Evolutionary conservation across 768 basidiomycete genomes (phyloP), one percentile per base, ranked within the genome.

Genomic region (Amanita exitialis): DNA sequence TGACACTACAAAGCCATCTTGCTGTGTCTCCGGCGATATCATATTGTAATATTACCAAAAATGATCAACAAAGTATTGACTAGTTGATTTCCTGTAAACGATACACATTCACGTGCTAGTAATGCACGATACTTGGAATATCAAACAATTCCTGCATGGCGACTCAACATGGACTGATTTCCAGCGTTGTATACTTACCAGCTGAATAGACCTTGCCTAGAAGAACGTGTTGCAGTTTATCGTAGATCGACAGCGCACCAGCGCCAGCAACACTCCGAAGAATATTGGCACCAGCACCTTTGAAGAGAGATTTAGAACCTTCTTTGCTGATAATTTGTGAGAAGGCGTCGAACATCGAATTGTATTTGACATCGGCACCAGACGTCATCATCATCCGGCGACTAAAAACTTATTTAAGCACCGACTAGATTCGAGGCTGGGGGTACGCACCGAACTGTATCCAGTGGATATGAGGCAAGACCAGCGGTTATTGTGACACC

Each of bases 301-400:
- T 89, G 82, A 90, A 90, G 58, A 90, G 74, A 10, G 88, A 86
- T 63, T 76, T 78, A 54, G 74, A 67, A 59, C 88, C 87, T 73
- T 90, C 89, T 71, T 84, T 82, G 59, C 77, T 78, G 61, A 89
- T 62, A 60, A 90, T 89, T 67, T 90, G 54, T 10, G 75, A 66
- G 51, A 73, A 82, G 51, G 86, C 86, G 60, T 90, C 86, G 62
- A 86, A 76, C 84, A 86, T 87, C 54, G 81, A 82, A 72, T 83
- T 84, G 79, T 90, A 90, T 73, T 88, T 83, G 49, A 76, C 74
- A 41, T 70, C 72, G 61, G 74, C 74, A 58, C 88, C 89, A 9
- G 85, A 87, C 15, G 87, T 90, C 88, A 90, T 90, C 88, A 91
- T 91, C 88, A 91, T 91, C 56, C 89, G 83, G 76, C 89, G 85